These are phyloP conservation scores for Penicillium griseofulvum DNA, from an alignment of 2,329 filamentous ascomycete species.

Conservation along the genomic window DNA sequence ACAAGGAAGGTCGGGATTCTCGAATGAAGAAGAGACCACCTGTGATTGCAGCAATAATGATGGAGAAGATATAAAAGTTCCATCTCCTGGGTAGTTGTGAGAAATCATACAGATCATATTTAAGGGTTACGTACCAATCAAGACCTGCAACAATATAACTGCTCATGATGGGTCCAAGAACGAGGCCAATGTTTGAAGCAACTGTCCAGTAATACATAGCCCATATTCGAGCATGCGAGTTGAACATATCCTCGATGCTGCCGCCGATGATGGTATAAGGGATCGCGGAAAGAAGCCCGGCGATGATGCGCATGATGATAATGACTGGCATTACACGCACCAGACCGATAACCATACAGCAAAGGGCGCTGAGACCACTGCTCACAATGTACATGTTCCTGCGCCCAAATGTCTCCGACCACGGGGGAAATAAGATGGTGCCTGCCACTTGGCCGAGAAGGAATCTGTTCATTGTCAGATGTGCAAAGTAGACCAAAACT, in stretches of 20 bases:
- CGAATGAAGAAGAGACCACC: constrained; percentile 39
- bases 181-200: constrained; percentile 44
- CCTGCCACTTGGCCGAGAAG: constrained; percentile 36
- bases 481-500: neutral
- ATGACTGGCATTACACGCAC: constrained; percentile 38
- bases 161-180: constrained; percentile 46
- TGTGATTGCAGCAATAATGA: constrained; percentile 36
- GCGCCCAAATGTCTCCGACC: constrained; percentile 40
- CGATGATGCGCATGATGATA: constrained; percentile 44
- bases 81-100: constrained; percentile 37
- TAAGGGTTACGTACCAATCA: constrained; percentile 34
- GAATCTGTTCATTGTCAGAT: constrained; percentile 24
- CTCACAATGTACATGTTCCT: constrained; percentile 37
- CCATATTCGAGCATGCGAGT: constrained; percentile 47
- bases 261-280: constrained; percentile 50
- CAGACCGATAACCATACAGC: constrained; percentile 40
- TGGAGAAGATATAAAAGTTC: constrained; percentile 47
- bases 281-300: constrained; percentile 48
- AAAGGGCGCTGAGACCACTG: constrained; percentile 28
- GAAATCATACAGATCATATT: neutral
- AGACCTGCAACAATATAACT: constrained; percentile 41
- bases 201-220: constrained; percentile 48
- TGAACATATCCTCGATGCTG: constrained; percentile 52
- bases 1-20: constrained; percentile 47
- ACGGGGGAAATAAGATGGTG: constrained; percentile 36